Conservation (phyloP, 306 rosid genomes). For the Coriaria nepalensis region DNA sequence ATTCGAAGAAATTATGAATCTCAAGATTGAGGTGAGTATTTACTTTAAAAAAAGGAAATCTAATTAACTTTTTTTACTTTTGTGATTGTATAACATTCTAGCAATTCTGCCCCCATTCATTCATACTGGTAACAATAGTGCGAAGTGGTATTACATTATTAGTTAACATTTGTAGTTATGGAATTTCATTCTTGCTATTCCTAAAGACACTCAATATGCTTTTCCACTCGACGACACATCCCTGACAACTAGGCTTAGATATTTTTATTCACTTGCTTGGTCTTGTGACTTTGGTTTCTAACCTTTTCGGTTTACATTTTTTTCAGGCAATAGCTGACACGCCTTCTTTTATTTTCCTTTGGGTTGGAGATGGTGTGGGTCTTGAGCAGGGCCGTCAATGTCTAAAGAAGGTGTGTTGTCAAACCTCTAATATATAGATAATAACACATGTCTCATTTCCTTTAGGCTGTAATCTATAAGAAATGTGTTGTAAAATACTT, state of each 20-base stretch:
- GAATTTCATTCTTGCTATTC: no score
- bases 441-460: slow-evolving; percentile 5
- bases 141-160: no score
- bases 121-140: no score
- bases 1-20: slow-evolving; percentile 96
- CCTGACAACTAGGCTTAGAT: background rate
- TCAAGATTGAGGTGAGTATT: slow-evolving; percentile 77
- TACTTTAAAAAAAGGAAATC: no score
- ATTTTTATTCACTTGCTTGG: slow-evolving; percentile 8
- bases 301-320: slow-evolving; percentile 11
- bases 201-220: no score
- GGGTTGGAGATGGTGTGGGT: slow-evolving; percentile 98
- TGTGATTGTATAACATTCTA: no score
- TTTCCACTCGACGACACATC: no score
- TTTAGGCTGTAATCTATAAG: background rate
- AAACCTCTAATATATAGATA: slow-evolving; percentile 5
- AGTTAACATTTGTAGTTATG: no score
- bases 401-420: slow-evolving; percentile 65
- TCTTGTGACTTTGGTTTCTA: slow-evolving; percentile 18
- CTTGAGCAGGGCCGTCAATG: slow-evolving; percentile 99
- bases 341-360: slow-evolving; percentile 94
- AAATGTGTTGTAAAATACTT: slow-evolving; percentile 1
- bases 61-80: no score
- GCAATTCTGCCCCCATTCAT: no score
- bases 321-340: slow-evolving; percentile 95